These are phyloP conservation scores for Cladosporium sp. DNA, from an alignment of 2,329 filamentous ascomycete genomes.

Conservation along the genomic window DNA sequence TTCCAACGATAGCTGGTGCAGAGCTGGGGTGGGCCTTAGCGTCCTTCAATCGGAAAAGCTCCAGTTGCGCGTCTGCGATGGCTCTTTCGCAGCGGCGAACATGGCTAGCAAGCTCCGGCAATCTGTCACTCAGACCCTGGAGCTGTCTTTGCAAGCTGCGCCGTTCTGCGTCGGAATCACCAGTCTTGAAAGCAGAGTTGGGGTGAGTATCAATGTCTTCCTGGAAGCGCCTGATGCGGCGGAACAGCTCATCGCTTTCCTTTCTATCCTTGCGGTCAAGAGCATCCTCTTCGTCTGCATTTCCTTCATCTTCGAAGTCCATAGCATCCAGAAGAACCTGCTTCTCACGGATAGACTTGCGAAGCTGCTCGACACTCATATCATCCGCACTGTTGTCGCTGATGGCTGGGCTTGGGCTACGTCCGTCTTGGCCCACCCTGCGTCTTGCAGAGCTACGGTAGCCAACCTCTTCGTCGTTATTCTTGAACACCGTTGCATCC, in stretches of 20 bases:
- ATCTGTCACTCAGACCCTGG: conserved; percentile 79
- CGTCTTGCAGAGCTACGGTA: conserved; percentile 93
- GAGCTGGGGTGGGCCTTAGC: conserved; percentile 85
- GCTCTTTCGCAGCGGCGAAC: conserved; percentile 86
- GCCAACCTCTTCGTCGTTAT: conserved; percentile 79
- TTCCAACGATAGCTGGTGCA: conserved; percentile 78
- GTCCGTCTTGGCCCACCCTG: conserved; percentile 62
- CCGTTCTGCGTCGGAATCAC: conserved; percentile 84
- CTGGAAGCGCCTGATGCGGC: conserved; percentile 83
- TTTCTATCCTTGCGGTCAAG: conserved; percentile 85
- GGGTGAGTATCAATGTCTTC: conserved; percentile 93
- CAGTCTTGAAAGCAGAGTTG: conserved; percentile 63
- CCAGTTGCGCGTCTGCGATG: conserved; percentile 85
- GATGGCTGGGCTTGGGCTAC: conserved; percentile 71
- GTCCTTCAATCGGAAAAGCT: conserved; percentile 89
- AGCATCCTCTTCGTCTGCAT: conserved; percentile 83
- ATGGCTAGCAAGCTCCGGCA: conserved; percentile 87
- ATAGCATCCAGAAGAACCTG: conserved; percentile 92
- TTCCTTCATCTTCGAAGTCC: conserved; percentile 91
- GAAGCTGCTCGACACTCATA: conserved; percentile 77
- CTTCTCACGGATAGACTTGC: conserved; percentile 90
- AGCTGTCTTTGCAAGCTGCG: conserved; percentile 83
- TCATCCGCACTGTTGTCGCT: conserved; percentile 77
- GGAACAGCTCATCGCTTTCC: conserved; percentile 90
- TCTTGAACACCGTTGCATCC: conserved; percentile 94